A percentile compares a stretch with the other conserved stretches of the same genome.
phyloP scores from a whole-genome alignment of 345 rosid genomes.

The Rubroshorea leprosula region DNA sequence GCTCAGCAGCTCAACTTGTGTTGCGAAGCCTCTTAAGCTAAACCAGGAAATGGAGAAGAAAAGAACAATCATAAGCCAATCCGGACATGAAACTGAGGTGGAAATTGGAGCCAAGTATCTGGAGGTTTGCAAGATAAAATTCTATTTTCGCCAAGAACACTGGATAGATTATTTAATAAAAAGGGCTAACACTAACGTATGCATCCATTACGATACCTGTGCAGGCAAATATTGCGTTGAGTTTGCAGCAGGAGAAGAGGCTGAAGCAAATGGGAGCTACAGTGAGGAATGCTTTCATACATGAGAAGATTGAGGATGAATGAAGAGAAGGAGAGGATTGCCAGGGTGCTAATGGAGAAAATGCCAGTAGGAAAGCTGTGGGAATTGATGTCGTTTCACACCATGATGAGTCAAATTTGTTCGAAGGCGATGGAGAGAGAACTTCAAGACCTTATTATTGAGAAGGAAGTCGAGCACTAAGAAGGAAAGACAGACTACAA shows the following conservation, averaged over 20 bases:
- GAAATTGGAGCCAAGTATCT: slow-evolving; percentile 36
- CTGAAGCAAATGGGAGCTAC: slow-evolving; percentile 69
- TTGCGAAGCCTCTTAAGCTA: slow-evolving; percentile 20
- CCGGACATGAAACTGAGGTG: slow-evolving; percentile 32
- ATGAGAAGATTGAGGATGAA: slow-evolving; percentile 34
- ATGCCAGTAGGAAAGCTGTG: slow-evolving; percentile 29
- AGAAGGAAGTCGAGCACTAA: not conserved
- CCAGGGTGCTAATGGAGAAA: slow-evolving; percentile 38
- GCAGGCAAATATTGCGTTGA: slow-evolving; percentile 40
- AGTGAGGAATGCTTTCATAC: slow-evolving; percentile 50
- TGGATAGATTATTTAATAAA: too few species aligned
- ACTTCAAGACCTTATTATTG: slow-evolving; percentile 15
- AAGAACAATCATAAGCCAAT: slow-evolving; percentile 23
- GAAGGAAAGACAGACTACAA: too few species aligned
- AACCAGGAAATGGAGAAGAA: slow-evolving; percentile 32
- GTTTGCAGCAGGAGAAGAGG: slow-evolving; percentile 56
- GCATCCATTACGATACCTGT: too few species aligned
- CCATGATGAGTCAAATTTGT: slow-evolving; percentile 47
- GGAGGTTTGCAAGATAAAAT: slow-evolving; percentile 29
- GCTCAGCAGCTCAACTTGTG: slow-evolving; percentile 12
- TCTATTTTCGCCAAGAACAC: too few species aligned
- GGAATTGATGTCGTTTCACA: slow-evolving; percentile 44
- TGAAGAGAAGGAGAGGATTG: slow-evolving; percentile 35
- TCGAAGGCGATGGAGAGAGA: slow-evolving; percentile 42
- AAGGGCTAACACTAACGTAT: too few species aligned